Percentiles rank a stretch among this genome's conserved stretches.
phyloP scores from a whole-genome alignment of 1,284 basidiomycete species.

The Hemileia vastatrix region DNA sequence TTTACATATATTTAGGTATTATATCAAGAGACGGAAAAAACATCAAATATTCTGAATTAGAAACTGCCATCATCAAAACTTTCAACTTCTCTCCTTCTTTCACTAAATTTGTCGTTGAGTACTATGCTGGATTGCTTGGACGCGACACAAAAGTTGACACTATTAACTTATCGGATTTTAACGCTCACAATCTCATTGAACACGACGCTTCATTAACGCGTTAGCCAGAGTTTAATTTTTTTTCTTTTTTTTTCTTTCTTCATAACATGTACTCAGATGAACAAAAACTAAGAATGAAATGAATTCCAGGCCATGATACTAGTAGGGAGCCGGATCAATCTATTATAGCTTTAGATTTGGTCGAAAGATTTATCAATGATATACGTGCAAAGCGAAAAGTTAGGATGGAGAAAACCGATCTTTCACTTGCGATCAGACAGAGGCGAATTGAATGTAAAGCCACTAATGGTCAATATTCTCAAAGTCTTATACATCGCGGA shows the following conservation, averaged over 20 bases:
- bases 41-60: slow-evolving; percentile 57
- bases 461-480: slow-evolving; percentile 53
- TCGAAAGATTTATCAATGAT: slow-evolving; percentile 56
- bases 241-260: not conserved
- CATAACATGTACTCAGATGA: no score
- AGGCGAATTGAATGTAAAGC: slow-evolving; percentile 53
- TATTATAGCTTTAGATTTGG: slow-evolving; percentile 49
- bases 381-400: slow-evolving; percentile 49
- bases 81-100: slow-evolving; percentile 63
- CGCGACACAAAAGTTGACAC: slow-evolving; percentile 54
- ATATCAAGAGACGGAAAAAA: slow-evolving; percentile 57
- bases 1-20: slow-evolving; percentile 50
- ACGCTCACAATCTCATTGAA: slow-evolving; percentile 64
- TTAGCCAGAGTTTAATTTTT: not conserved
- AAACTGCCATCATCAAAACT: slow-evolving; percentile 49
- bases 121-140: slow-evolving; percentile 53
- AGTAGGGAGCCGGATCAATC: slow-evolving; percentile 52
- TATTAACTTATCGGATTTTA: slow-evolving; percentile 57
- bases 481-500: slow-evolving; percentile 51
- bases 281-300: not conserved
- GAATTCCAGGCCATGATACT: slow-evolving; percentile 53
- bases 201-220: slow-evolving; percentile 61
- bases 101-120: slow-evolving; percentile 56
- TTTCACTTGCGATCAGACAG: slow-evolving; percentile 53
- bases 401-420: no score